Base-by-base conservation (phyloP, 306 rosid species). In the Vicia faba region DNA sequence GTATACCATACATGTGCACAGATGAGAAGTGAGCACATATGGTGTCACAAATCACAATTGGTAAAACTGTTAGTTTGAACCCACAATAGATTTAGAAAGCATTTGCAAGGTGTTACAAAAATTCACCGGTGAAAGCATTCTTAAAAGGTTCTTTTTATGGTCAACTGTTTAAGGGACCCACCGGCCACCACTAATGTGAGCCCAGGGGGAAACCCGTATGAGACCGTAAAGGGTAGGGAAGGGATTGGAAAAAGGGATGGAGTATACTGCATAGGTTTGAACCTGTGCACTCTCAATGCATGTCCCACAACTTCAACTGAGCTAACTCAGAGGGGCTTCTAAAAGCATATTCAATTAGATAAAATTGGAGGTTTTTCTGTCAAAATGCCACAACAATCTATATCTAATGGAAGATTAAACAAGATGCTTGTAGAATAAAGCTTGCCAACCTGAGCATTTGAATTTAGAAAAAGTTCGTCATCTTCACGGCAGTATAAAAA, bases 401-500 rank as follows among this genome's bases (percentile, higher is more conserved):
- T 59, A 44, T 51, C 36, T 33, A 61, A 80, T 18, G 20, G 57
- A 40, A 61, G 4, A 31, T 58, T 16, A 46, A 41, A 15, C 61
- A 48, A 61, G 68, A 61, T 20, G 14, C 23, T 44, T 43, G n/a
- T 39, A 28, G 28, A 57, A 53, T 51, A 74, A 66, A 67, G 48
- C 71, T 56, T 57, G 62, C 87, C 71, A 18, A 84, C 96, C 85
- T 85, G 86, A 60, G 88, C 58, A 61, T 63, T 86, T 68, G 98
- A 88, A 84, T 84, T 81, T 44, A 93, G 89, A 73, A 93, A 93
- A 77, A 93, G 97, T 77, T 86, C 85, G 59, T 93, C 99, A 79
- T 93, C 99, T 82, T 93, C 99, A 13, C 85, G 87, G 74, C 99
- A 93, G 74, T n/a, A n/a, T n/a, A n/a, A n/a, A n/a, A n/a, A n/a